Conservation (phyloP, 164 flowering plant genomes). For the Vitis rotundifolia region DNA sequence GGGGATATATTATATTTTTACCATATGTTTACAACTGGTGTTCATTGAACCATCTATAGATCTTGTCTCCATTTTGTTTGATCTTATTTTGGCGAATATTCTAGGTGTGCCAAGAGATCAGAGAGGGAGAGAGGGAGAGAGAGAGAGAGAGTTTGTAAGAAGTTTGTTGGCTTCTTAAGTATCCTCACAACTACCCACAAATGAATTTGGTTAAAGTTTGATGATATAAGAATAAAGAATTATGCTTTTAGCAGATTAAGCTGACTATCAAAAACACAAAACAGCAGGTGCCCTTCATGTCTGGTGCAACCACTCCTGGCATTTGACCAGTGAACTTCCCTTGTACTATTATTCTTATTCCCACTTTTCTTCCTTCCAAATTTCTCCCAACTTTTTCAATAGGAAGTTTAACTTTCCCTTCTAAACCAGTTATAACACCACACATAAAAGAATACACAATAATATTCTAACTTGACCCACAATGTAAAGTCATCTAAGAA, state of each 20-base stretch:
- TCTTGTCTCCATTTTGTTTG: background rate
- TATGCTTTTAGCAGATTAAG: background rate
- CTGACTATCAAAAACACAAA: conserved; percentile 5
- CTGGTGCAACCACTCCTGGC: conserved; percentile 24
- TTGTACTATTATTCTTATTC: background rate
- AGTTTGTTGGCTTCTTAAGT: conserved; percentile 17
- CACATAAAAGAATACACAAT: background rate
- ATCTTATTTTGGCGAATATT: background rate
- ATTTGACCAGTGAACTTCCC: conserved; percentile 11
- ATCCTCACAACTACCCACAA: conserved; percentile 21
- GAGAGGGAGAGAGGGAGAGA: background rate
- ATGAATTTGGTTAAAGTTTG: conserved; percentile 11
- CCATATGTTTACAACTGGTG: background rate
- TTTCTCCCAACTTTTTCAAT: background rate
- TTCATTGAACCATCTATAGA: background rate
- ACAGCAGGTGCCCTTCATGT: conserved; percentile 1
- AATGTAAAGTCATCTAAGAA: conserved; percentile 6
- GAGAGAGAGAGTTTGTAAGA: conserved; percentile 5
- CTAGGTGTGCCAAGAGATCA: background rate
- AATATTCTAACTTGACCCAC: conserved; percentile 4
- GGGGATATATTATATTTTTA: background rate
- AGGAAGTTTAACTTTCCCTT: background rate
- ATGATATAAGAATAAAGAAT: background rate
- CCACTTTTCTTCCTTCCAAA: background rate
- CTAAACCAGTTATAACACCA: background rate